Percentiles rank a stretch among this genome's conserved stretches.
These are phyloP conservation scores for Pulveroboletus sp. DNA, from an alignment of 768 basidiomycete species.

Conservation along the genomic window DNA sequence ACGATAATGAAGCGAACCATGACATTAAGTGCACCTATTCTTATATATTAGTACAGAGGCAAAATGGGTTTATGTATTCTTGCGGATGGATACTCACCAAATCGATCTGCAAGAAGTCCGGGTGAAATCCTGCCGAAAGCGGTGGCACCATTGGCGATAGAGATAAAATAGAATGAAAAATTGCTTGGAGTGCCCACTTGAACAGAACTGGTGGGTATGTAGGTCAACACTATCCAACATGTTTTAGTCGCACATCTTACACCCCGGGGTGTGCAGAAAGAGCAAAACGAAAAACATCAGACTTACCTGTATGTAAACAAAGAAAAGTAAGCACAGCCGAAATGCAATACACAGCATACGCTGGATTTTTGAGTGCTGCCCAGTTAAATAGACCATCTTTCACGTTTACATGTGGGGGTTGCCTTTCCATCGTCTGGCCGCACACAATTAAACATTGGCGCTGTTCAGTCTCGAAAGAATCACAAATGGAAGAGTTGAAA, in stretches of 20 bases:
- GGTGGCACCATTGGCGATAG: constrained; percentile 65
- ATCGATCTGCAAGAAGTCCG: constrained; percentile 50
- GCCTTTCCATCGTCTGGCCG: constrained; percentile 35
- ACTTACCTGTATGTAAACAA: constrained; percentile 61
- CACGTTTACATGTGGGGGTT: constrained; percentile 49
- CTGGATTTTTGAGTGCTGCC: constrained; percentile 40
- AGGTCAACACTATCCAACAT: constrained; percentile 50
- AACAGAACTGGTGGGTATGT: constrained; percentile 55
- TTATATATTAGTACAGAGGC: background rate
- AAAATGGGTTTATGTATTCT: background rate
- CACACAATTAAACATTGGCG: background rate
- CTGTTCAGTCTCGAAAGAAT: too few relatives aligned
- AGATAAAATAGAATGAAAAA: constrained; percentile 60
- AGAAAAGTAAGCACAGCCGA: constrained; percentile 57
- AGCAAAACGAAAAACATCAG: background rate
- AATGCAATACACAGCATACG: constrained; percentile 53
- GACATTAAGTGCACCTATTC: constrained; percentile 58
- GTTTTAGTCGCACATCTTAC: background rate
- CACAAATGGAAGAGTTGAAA: background rate
- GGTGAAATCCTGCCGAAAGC: constrained; percentile 54
- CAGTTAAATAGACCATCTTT: constrained; percentile 57
- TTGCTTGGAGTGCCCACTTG: constrained; percentile 42
- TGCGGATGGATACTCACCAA: constrained; percentile 35
- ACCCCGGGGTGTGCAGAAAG: background rate
- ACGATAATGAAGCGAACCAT: constrained; percentile 59